Evolutionary conservation across 2,329 filamentous ascomycete genomes (phyloP).

Genomic region (Lachnellula suecica): DNA sequence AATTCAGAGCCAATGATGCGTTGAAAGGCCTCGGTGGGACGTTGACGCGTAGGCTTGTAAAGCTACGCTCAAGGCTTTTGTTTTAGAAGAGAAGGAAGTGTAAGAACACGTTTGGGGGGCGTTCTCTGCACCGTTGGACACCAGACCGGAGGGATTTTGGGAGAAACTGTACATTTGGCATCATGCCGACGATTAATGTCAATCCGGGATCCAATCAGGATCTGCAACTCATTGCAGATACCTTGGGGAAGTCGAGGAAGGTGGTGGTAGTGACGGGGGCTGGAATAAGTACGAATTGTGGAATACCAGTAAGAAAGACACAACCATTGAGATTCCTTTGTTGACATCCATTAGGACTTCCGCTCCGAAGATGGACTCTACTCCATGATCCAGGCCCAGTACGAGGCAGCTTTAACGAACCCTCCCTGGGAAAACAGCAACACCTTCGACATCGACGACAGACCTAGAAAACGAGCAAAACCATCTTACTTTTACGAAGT

Average conservation of each 20-base stretch:
- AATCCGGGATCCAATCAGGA: conserved; percentile 22
- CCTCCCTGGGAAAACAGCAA: conserved; percentile 32
- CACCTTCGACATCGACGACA: conserved; percentile 33
- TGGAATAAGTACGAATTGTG: conserved; percentile 74
- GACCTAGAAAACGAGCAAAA: conserved; percentile 30
- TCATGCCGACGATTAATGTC: conserved; percentile 34
- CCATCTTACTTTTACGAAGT: conserved; percentile 31
- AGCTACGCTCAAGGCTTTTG: background rate
- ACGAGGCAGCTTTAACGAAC: conserved; percentile 50
- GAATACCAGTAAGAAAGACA: conserved; percentile 60
- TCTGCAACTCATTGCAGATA: conserved; percentile 65
- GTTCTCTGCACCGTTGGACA: too few relatives aligned
- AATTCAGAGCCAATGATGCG: background rate
- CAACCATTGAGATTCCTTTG: background rate
- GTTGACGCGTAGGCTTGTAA: background rate
- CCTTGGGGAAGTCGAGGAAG: conserved; percentile 63
- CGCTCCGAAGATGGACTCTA: conserved; percentile 72
- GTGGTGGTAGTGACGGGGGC: conserved; percentile 72
- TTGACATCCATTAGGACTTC: conserved; percentile 55
- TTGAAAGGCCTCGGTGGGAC: background rate
- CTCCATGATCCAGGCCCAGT: conserved; percentile 68
- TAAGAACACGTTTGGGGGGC: too few relatives aligned
- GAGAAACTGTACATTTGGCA: background rate
- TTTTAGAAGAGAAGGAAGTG: background rate
- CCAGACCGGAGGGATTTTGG: background rate